Evolutionary conservation across 176 grass and related monocot genomes (phyloP).

Genomic region (Carex littledalei): DNA sequence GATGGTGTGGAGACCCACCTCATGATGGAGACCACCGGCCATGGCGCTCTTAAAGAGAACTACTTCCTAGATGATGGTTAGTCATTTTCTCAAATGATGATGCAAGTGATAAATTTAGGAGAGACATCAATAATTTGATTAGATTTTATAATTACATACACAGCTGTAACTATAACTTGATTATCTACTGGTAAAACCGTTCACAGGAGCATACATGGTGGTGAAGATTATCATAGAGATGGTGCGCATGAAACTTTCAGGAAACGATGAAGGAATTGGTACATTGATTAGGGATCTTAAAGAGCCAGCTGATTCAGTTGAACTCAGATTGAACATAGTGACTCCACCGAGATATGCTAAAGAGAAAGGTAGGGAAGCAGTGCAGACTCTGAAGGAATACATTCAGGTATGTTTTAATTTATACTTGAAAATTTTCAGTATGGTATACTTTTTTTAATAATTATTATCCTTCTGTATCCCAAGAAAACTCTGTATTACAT

Average conservation of each 20-base stretch:
- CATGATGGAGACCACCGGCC: slow-evolving; percentile 90
- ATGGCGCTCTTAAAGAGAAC: slow-evolving; percentile 74
- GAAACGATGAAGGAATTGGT: slow-evolving; percentile 41
- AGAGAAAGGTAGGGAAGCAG: slow-evolving; percentile 29
- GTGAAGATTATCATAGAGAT: slow-evolving; percentile 76
- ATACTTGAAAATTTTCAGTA: background rate
- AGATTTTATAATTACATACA: background rate
- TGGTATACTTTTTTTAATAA: background rate
- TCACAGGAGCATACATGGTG: slow-evolving; percentile 69
- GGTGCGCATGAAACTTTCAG: slow-evolving; percentile 56
- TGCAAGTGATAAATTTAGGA: background rate
- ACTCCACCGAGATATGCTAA: slow-evolving; percentile 54
- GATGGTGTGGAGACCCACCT: slow-evolving; percentile 70
- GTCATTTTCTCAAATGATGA: background rate
- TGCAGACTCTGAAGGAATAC: slow-evolving; percentile 49
- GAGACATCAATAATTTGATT: background rate
- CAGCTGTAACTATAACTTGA: background rate
- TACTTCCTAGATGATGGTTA: slow-evolving; percentile 74
- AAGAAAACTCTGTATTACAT: background rate
- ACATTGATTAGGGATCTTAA: slow-evolving; percentile 57
- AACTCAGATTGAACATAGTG: slow-evolving; percentile 66
- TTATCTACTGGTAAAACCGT: background rate
- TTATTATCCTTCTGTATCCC: background rate
- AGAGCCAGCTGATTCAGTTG: slow-evolving; percentile 49
- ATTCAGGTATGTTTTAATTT: slow-evolving; percentile 36